phyloP scores from a whole-genome alignment of 768 basidiomycete species.

The Lepiota brunneoincarnata region DNA sequence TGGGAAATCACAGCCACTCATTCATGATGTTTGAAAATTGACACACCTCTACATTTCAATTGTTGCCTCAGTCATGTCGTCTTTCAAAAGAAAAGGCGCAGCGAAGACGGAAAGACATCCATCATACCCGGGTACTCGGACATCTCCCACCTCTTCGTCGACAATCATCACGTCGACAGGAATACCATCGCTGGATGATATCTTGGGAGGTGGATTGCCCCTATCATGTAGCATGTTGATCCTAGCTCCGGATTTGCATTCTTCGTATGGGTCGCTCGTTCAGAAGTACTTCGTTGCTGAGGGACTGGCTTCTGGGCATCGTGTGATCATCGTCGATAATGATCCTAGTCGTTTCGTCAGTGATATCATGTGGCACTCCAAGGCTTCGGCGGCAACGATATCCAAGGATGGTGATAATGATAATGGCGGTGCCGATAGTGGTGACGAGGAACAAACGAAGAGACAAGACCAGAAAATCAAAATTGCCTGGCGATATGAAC shows the following conservation, averaged over 20 bases:
- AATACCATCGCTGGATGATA: conserved; percentile 90
- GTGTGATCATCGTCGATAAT: conserved; percentile 63
- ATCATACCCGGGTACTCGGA: conserved; percentile 50
- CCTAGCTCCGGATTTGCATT: conserved; percentile 83
- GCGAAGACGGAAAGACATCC: conserved; percentile 35
- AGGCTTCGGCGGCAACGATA: conserved; percentile 16
- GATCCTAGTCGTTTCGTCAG: conserved; percentile 55
- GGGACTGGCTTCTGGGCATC: conserved; percentile 73
- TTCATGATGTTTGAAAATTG: background rate
- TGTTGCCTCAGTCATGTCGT: conserved; percentile 48
- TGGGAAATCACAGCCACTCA: background rate
- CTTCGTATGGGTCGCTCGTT: conserved; percentile 80
- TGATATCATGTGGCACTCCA: conserved; percentile 81
- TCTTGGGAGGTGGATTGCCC: conserved; percentile 90
- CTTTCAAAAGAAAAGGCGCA: conserved; percentile 70
- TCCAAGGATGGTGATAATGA: conserved; percentile 28
- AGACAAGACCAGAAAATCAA: conserved; percentile 65
- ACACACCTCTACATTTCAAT: background rate
- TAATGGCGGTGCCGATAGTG: conserved; percentile 28
- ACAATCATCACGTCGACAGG: conserved; percentile 78
- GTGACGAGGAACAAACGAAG: conserved; percentile 37
- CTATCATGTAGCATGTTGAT: conserved; percentile 72
- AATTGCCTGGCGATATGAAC: conserved; percentile 97
- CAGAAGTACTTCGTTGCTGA: conserved; percentile 90
- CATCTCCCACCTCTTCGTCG: conserved; percentile 53